Evolutionary conservation across 805 yeast genomes (phyloP).

Genomic region (Candida sanyiensis): DNA sequence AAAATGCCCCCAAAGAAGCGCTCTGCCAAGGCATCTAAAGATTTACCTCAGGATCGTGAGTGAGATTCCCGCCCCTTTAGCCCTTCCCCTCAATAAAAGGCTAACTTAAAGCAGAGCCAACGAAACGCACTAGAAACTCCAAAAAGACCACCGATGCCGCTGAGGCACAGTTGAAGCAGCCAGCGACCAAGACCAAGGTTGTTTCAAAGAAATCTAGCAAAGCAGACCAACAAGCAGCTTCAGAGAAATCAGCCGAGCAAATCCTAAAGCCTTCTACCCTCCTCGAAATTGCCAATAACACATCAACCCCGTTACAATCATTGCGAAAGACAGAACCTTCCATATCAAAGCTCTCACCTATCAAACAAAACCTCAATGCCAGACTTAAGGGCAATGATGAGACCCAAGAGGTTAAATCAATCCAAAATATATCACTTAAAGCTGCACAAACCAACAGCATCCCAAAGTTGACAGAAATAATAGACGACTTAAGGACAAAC

Average conservation of each 20-base stretch:
- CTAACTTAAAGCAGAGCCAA: conserved; percentile 1
- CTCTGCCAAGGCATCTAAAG: conserved; percentile 18
- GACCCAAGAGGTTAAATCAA: conserved; percentile 11
- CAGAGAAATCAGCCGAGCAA: not conserved
- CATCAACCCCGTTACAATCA: conserved; percentile 8
- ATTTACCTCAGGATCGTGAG: not conserved
- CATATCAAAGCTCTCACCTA: conserved; percentile 21
- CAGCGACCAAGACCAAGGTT: conserved; percentile 4
- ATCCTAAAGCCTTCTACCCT: conserved; percentile 4
- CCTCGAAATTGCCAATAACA: conserved; percentile 3
- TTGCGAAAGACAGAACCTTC: conserved; percentile 3
- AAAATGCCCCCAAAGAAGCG: conserved; percentile 23
- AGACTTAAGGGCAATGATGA: conserved; percentile 6
- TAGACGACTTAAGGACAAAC: conserved; percentile 23
- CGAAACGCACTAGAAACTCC: conserved; percentile 6
- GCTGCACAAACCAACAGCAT: conserved; percentile 17
- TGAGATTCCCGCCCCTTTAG: no score
- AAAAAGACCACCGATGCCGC: not conserved
- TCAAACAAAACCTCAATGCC: conserved; percentile 10
- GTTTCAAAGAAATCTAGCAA: not conserved
- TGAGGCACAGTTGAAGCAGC: conserved; percentile 2
- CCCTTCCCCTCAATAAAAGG: no score
- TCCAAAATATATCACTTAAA: conserved; percentile 13
- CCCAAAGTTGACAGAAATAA: conserved; percentile 18
- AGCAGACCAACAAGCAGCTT: not conserved